Evolutionary conservation across 108 stramenopile species (phyloP).

Genomic region (Pseudonitzschia multiseries): DNA sequence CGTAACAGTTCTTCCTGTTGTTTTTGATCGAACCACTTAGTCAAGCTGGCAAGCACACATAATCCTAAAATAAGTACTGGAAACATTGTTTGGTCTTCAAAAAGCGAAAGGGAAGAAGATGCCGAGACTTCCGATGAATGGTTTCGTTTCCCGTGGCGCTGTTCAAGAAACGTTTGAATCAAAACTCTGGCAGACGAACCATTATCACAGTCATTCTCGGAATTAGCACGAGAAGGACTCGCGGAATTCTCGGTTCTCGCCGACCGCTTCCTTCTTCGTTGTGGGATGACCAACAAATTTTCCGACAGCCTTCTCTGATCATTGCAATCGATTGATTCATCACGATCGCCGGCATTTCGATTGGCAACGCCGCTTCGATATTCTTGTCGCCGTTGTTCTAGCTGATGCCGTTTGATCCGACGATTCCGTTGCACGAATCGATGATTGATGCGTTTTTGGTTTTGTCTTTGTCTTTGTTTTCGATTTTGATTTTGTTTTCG

Average conservation of each 20-base stretch:
- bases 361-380: background rate
- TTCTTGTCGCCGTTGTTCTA: background rate
- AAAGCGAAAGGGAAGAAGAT: background rate
- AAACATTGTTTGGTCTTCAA: constrained; percentile 1
- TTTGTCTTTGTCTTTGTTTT: no score
- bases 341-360: background rate
- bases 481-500: no score
- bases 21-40: background rate
- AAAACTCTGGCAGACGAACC: background rate
- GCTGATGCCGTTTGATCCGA: background rate
- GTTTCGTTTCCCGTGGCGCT: background rate
- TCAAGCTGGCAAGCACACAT: background rate
- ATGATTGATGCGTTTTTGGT: background rate
- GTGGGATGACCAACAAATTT: background rate
- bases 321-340: no score
- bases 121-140: background rate
- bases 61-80: constrained; percentile 3
- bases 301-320: no score
- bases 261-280: background rate
- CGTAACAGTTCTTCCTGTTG: background rate
- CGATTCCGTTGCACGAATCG: background rate
- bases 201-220: background rate
- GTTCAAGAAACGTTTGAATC: background rate
- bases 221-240: background rate
- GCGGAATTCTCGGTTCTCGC: background rate